Base-by-base conservation (phyloP, 371 early-diverging fungal genomes). In the Chytridiales sp. region DNA sequence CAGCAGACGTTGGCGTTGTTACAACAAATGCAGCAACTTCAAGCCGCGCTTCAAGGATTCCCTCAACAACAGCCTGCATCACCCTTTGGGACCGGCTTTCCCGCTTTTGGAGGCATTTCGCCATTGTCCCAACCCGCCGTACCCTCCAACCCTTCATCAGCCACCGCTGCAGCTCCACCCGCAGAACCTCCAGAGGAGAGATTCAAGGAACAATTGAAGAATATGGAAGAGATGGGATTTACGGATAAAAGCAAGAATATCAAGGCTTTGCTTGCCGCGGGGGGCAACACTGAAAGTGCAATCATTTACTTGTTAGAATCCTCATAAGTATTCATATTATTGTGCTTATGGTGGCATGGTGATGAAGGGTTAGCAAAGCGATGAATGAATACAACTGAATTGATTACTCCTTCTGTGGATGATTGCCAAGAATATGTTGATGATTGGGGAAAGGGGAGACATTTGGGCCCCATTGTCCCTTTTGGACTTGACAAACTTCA, bases 151-250 rank as follows among this genome's bases (percentile, higher is more conserved):
- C 17, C 51, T 29, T 19, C 54, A 22, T 15, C 30, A 21, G 26
- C 60, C 29, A 27, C 47, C 66, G 42, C 57, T 26, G 24, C 64
- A 17, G 30, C 47, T 19, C 42, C 61, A 11, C 46, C 54, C 17
- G 38, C 50, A 1, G 63, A 55, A 21, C 46, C 49, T 13, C 62
- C 55, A 6, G 72, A 72, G 43, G 72, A 67, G 46, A 64, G 63
- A 29, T 72, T 68, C 49, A 62, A 62, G 17, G 60, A 61, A 30
- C 63, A 72, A 39, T 41, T 68, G 43, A 57, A 40, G 46, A 47
- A 48, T 27, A 61, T 73, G 60, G 17, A 36, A 8, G 73, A 62
- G n/a, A 69, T 73, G 73, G 73, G 73, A 17, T 73, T 73, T 51
- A 43, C 46, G 31, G 73, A 73, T 47, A 67, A 61, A 21, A 56